Percentiles rank a stretch among this genome's conserved stretches.
phyloP scores from a whole-genome alignment of 2,329 filamentous ascomycete species.

The Talaromyces sp. region DNA sequence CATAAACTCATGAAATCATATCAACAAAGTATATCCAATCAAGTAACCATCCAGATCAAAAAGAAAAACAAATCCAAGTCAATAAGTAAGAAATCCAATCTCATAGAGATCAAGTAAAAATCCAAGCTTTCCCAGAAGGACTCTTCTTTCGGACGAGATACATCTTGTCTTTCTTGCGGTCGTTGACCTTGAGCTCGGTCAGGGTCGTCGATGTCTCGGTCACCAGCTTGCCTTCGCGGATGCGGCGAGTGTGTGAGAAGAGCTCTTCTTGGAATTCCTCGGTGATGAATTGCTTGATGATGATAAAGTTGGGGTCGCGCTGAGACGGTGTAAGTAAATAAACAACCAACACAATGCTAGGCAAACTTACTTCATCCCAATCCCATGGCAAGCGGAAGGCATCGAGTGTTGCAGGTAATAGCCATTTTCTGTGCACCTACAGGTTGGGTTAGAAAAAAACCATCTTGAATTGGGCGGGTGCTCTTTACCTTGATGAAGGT shows the following conservation, averaged over 20 bases:
- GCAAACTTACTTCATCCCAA: conserved; percentile 39
- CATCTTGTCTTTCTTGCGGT: conserved; percentile 40
- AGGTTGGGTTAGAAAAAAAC: background rate
- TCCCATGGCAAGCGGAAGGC: conserved; percentile 44
- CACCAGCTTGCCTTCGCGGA: conserved; percentile 52
- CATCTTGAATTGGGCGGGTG: background rate
- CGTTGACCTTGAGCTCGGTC: conserved; percentile 39
- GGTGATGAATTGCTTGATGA: conserved; percentile 69
- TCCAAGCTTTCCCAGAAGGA: conserved; percentile 25
- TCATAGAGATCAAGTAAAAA: conserved; percentile 25
- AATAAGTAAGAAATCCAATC: background rate
- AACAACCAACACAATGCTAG: background rate
- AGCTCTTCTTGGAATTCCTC: conserved; percentile 67
- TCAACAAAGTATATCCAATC: conserved; percentile 11
- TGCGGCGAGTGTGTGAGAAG: conserved; percentile 63
- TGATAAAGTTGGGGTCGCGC: conserved; percentile 60
- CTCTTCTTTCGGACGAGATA: conserved; percentile 44
- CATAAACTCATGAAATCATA: background rate
- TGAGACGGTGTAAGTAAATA: conserved; percentile 19
- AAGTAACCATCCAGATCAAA: conserved; percentile 3
- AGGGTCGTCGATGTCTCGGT: conserved; percentile 29
- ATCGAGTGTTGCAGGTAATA: conserved; percentile 42
- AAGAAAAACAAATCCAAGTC: conserved; percentile 4
- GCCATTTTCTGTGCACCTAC: conserved; percentile 42
- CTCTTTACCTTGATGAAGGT: conserved; percentile 41